Evolutionary conservation across 2,329 filamentous ascomycete species (phyloP).

Genomic region (Curvularia sp.): DNA sequence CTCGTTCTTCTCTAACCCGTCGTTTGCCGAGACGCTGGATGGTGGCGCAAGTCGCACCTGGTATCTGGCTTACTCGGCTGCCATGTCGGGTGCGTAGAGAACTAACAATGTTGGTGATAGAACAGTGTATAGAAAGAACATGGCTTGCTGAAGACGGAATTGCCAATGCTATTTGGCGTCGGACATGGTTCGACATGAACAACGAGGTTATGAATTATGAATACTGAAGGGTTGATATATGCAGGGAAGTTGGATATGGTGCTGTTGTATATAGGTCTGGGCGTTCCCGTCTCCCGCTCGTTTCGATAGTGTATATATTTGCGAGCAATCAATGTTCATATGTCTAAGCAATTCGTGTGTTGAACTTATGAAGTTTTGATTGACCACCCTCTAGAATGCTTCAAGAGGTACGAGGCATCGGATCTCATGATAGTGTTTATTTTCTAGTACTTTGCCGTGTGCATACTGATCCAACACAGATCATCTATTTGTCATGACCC

Average conservation of each 20-base stretch:
- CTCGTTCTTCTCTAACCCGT: conserved; percentile 72
- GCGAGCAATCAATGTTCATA: background rate
- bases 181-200: background rate
- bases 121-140: background rate
- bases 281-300: background rate
- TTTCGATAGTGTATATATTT: background rate
- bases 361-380: background rate
- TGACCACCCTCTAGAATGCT: too few relatives aligned
- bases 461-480: background rate
- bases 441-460: background rate
- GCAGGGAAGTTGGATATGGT: background rate
- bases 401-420: background rate
- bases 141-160: background rate
- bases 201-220: background rate
- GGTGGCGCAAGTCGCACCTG: conserved; percentile 69
- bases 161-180: background rate
- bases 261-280: background rate
- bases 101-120: background rate
- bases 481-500: background rate
- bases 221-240: background rate
- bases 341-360: background rate
- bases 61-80: conserved; percentile 49
- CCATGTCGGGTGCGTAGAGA: conserved; percentile 28
- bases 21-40: conserved; percentile 77
- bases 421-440: background rate